Conservation (phyloP, 148 eudicot species). For the Vaccinium darrowii region DNA sequence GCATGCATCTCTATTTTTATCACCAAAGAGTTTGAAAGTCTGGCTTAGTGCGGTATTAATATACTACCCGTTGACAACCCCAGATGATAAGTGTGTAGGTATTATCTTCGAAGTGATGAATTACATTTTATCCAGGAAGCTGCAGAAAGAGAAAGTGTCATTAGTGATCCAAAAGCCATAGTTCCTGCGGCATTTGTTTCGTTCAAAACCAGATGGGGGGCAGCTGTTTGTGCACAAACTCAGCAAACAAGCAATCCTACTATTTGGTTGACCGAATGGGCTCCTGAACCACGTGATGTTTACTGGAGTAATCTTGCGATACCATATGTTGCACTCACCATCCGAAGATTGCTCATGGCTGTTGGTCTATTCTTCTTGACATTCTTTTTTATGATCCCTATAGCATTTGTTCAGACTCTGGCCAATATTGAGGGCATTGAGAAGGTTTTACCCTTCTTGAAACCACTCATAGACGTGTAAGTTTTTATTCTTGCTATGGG, state of each 20-base stretch:
- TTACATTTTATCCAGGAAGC: conserved; percentile 51
- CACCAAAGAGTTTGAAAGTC: not conserved
- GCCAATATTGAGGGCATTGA: conserved; percentile 87
- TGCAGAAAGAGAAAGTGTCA: conserved; percentile 65
- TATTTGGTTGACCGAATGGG: conserved; percentile 93
- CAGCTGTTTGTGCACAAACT: conserved; percentile 99
- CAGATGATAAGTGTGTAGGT: not conserved
- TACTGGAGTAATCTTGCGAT: conserved; percentile 91
- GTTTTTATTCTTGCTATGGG: conserved; percentile 24
- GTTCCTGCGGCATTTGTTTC: conserved; percentile 98
- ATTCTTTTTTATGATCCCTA: conserved; percentile 94
- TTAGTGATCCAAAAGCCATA: conserved; percentile 69
- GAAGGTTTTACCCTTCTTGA: conserved; percentile 81
- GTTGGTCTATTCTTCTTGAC: conserved; percentile 77
- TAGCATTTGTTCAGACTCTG: conserved; percentile 82
- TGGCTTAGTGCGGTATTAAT: not conserved
- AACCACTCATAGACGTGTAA: conserved; percentile 58
- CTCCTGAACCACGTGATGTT: conserved; percentile 93
- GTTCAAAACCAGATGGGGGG: conserved; percentile 89
- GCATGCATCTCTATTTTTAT: not conserved
- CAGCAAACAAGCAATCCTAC: conserved; percentile 86
- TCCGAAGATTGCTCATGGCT: conserved; percentile 70
- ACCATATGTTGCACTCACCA: conserved; percentile 71
- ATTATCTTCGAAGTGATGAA: not conserved
- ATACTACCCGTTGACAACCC: not conserved